These are phyloP conservation scores for Aphanoascus verrucosus DNA, from an alignment of 2,329 filamentous ascomycete genomes.

Conservation along the genomic window DNA sequence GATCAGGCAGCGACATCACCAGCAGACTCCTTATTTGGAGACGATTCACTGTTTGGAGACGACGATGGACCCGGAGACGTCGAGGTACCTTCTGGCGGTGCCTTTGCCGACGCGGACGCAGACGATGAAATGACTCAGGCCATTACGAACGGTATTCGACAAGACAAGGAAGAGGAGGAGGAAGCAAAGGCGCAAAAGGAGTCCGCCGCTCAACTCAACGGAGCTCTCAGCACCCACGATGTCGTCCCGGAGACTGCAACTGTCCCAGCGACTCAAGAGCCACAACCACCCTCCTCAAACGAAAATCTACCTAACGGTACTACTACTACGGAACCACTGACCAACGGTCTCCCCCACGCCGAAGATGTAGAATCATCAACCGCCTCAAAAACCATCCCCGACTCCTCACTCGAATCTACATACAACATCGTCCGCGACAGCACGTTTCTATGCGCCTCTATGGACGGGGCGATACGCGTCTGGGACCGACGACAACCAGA, in stretches of 20 bases:
- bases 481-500: slow-evolving; percentile 54
- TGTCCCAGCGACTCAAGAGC: neutral
- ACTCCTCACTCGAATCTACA: slow-evolving; percentile 25
- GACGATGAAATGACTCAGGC: slow-evolving; percentile 71
- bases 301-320: slow-evolving; percentile 18
- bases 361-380: slow-evolving; percentile 30
- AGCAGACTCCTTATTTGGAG: slow-evolving; percentile 71
- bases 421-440: slow-evolving; percentile 50
- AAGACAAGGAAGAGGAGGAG: slow-evolving; percentile 18
- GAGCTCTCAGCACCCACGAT: neutral
- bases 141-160: slow-evolving; percentile 50
- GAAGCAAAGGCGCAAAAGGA: slow-evolving; percentile 25
- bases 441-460: slow-evolving; percentile 69
- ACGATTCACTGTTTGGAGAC: slow-evolving; percentile 84
- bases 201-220: slow-evolving; percentile 11
- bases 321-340: slow-evolving; percentile 23
- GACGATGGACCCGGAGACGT: slow-evolving; percentile 47
- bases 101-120: slow-evolving; percentile 62
- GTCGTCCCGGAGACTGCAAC: neutral
- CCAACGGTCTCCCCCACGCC: slow-evolving; percentile 35
- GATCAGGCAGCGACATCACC: slow-evolving; percentile 55
- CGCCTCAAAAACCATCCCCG: slow-evolving; percentile 14
- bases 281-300: slow-evolving; percentile 10
- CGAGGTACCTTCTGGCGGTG: slow-evolving; percentile 44
- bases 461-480: slow-evolving; percentile 40